Percentiles rank a stretch among this genome's conserved stretches.
These are phyloP conservation scores for Trebouxia sp. DNA, from an alignment of 139 green algal genomes.

Conservation along the genomic window DNA sequence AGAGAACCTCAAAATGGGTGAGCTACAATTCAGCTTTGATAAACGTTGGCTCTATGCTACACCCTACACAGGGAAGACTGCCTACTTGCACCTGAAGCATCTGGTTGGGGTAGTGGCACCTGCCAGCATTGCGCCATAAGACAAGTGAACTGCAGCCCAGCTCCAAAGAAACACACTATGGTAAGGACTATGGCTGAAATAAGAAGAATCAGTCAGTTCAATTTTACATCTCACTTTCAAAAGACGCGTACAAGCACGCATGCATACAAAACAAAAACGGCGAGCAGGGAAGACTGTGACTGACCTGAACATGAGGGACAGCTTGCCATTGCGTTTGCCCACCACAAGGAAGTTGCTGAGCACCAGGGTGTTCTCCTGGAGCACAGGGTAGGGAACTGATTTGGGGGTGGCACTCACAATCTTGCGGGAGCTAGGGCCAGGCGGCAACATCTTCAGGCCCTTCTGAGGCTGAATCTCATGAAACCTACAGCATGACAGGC, in stretches of 20 bases:
- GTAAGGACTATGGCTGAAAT: no score
- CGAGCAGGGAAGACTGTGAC: not conserved
- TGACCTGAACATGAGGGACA: constrained; percentile 23
- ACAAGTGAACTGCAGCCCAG: not conserved
- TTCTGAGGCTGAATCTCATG: constrained; percentile 78
- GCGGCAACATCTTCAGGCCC: constrained; percentile 52
- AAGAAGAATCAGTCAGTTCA: no score
- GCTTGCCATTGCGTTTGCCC: constrained; percentile 31
- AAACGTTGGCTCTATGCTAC: not conserved
- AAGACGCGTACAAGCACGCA: no score
- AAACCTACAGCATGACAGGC: constrained; percentile 66
- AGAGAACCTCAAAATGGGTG: not conserved
- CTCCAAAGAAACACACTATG: not conserved
- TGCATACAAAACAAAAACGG: not conserved
- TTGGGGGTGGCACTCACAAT: constrained; percentile 57
- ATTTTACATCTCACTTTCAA: no score
- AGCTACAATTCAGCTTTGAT: not conserved
- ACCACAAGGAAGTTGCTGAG: constrained; percentile 43
- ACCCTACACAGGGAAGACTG: not conserved
- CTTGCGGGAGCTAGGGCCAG: constrained; percentile 50
- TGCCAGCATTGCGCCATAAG: not conserved
- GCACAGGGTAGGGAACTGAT: constrained; percentile 59
- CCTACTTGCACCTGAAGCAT: not conserved
- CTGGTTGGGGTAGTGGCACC: not conserved
- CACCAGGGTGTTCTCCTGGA: constrained; percentile 80